Evolutionary conservation across 306 rosid species (phyloP), one percentile per base, ranked within the genome.

Genomic region (Fragaria vesca): DNA sequence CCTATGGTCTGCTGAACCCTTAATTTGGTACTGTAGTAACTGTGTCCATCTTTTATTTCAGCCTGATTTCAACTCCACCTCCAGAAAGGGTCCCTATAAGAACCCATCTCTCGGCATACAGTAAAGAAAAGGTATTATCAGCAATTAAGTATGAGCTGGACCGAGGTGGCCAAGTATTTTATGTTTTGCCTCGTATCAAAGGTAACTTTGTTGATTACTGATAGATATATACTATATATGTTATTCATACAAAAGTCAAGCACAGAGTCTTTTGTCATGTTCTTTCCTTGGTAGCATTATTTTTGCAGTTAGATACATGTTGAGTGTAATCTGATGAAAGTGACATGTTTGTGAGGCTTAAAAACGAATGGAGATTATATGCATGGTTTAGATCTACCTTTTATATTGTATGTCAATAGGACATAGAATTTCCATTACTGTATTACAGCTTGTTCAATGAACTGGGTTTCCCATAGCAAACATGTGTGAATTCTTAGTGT

Each of bases 21-120:
- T 51, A 80, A 80, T 43, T 54, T 69, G 68, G 73, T 46, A 58
- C 46, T 51, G 63, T 76, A 70, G 76, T 66, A 70, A 54, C 54
- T 71, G 74, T 58, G 36, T 67, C 48, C 70, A 76, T 76, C 58
- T 54, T 46, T 67, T 43, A 45, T 48, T 79, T 88, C 93, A 94
- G 98, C 88, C 88, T 94, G 89, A 94, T 94, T 74, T 78, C 97
- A 61, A 94, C 98, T 82, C 97, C 98, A 74, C 98, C 98, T 69
- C 97, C 97, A 46, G 98, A 94, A 91, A 88, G 98, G 81, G 91
- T 92, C 66, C 97, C 98, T 12, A 94, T 94, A 80, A 89, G 84
- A 85, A 92, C 97, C 81, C 92, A 92, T 78, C 97, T 92, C 72
- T 89, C 93, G 70, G 78, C 97, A 63, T 90, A 87, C 88, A 85